These are phyloP conservation scores for Solanum phureja DNA, from an alignment of 257 asterid species.

Conservation along the genomic window DNA sequence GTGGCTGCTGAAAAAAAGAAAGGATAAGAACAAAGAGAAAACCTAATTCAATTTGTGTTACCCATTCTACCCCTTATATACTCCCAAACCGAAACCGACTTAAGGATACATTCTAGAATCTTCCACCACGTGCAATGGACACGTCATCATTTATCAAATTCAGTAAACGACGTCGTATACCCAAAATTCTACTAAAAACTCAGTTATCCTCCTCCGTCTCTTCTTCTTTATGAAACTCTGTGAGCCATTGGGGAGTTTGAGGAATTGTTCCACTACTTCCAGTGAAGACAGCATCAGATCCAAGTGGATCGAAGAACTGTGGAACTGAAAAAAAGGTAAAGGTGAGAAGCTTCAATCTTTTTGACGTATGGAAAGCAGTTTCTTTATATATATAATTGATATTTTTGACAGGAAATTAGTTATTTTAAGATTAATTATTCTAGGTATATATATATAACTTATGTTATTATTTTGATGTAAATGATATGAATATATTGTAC, in stretches of 20 bases:
- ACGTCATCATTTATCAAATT: neutral
- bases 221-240: neutral
- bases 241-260: neutral
- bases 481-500: no score
- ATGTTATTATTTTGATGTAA: neutral
- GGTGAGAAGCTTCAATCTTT: neutral
- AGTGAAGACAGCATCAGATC: neutral
- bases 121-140: neutral
- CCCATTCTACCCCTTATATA: neutral
- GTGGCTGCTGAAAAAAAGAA: neutral
- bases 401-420: rapidly evolving
- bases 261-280: neutral
- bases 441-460: no score
- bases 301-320: neutral
- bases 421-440: no score
- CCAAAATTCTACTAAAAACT: neutral
- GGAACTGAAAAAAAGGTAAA: neutral
- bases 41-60: neutral
- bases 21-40: neutral
- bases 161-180: neutral
- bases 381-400: no score
- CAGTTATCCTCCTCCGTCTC: neutral
- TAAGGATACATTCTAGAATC: neutral
- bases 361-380: no score
- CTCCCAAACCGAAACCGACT: neutral